Evolutionary conservation across 495 filamentous ascomycete genomes (phyloP), one percentile per base, ranked within the genome.

Genomic region (Tuber indicum): DNA sequence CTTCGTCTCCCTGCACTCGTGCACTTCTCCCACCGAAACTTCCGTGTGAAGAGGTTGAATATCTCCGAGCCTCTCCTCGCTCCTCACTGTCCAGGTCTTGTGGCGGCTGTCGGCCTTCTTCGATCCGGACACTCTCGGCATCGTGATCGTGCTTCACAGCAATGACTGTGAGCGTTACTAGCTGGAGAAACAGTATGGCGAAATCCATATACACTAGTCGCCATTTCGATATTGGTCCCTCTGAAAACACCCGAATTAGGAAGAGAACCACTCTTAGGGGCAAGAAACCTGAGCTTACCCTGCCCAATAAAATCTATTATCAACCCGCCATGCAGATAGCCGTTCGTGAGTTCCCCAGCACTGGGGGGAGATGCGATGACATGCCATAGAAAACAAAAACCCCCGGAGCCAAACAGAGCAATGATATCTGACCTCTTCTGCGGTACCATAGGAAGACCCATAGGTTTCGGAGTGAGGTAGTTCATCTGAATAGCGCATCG

Each of bases 271-370:
- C 8, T 58, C 8, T 0, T 17, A 71, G 32, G 26, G 32, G 43
- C 1, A 46, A 32, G 49, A n/a, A 32, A 41, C 7, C 36, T 49
- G 21, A 73, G 43, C 76, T 42, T 69, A 83, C 82, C 76, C 84
- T 92, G 90, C 36, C 91, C 91, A 70, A 93, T 89, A 82, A 93
- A 92, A 83, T 93, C 91, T 80, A 93, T 90, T 76, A 92, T 86
- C 39, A 93, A 76, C 0, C 91, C 90, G 12, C 91, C 91, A 80
- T 92, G 91, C 3, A 92, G 84, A 84, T 92, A 92, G 3, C 89
- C 90, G 46, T 90, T 85, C 5, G 87, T 89, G 70, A 87, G 86
- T 83, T 93, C 91, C 32, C 89, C 88, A 5, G 89, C 91, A 49
- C 87, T 86, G 6, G 90, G 90, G 39, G 85, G 84, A 21, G 85